Conservation (phyloP, 495 filamentous ascomycete species). For the Podospora appendiculata region DNA sequence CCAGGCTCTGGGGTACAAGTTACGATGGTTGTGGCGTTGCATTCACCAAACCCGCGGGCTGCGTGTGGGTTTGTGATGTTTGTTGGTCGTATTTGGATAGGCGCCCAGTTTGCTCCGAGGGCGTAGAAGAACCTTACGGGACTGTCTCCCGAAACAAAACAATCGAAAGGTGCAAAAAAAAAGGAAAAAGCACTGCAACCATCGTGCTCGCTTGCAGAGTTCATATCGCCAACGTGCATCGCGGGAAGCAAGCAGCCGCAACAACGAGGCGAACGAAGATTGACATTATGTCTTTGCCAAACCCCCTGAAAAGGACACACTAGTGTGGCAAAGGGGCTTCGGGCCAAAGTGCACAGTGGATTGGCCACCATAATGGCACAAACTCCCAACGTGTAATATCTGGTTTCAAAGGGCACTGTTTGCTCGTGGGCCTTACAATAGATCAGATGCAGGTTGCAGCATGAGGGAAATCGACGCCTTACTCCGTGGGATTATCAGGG, state of each 20-base stretch:
- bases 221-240: background rate
- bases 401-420: background rate
- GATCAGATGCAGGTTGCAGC: background rate
- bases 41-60: no score
- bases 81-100: background rate
- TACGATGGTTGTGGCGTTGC: no score
- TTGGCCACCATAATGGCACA: no score
- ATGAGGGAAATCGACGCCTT: background rate
- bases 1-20: background rate
- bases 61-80: no score
- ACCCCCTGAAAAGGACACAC: background rate
- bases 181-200: background rate
- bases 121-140: background rate
- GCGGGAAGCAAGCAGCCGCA: background rate
- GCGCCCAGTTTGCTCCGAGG: background rate
- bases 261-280: background rate
- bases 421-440: background rate
- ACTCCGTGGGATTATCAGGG: background rate
- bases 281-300: background rate
- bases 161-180: background rate
- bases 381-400: background rate
- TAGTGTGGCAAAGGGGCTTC: background rate
- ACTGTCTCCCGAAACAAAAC: constrained; percentile 1
- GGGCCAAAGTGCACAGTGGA: background rate
- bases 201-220: background rate